These are phyloP conservation scores for Tylopilus sp. DNA, from an alignment of 768 basidiomycete species.

Conservation along the genomic window DNA sequence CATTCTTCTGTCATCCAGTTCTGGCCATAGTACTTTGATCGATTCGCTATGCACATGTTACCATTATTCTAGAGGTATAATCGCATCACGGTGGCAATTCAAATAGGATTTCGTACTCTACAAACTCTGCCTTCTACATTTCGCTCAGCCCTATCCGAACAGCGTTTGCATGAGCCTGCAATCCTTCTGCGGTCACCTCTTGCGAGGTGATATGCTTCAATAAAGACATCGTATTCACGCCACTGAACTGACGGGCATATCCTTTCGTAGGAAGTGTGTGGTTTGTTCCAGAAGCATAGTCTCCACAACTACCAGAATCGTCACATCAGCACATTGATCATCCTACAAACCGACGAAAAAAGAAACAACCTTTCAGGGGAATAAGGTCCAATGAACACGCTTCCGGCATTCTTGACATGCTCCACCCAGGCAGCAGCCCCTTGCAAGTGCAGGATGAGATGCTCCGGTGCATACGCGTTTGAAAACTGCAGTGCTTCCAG, in stretches of 20 bases:
- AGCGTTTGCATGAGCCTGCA: conserved; percentile 94
- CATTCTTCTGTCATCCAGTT: conserved; percentile 10
- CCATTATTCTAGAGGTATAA: conserved; percentile 10
- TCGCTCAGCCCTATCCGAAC: conserved; percentile 73
- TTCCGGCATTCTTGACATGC: conserved; percentile 86
- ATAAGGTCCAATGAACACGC: conserved; percentile 92
- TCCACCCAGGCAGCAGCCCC: conserved; percentile 63
- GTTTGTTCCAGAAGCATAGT: conserved; percentile 98
- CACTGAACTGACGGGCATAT: conserved; percentile 96
- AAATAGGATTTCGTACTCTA: background rate
- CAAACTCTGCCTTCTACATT: conserved; percentile 8
- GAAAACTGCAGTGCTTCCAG: conserved; percentile 82
- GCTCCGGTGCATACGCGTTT: conserved; percentile 98
- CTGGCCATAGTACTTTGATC: conserved; percentile 15
- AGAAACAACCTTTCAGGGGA: conserved; percentile 92
- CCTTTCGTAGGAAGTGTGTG: conserved; percentile 97
- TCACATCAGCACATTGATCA: conserved; percentile 3
- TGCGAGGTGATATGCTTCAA: conserved; percentile 99
- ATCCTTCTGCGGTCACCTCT: conserved; percentile 77
- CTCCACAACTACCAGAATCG: conserved; percentile 87
- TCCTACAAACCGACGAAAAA: background rate
- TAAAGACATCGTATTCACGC: conserved; percentile 95
- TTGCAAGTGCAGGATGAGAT: conserved; percentile 87
- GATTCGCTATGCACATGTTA: conserved; percentile 9
- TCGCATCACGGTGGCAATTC: background rate